A percentile compares a stretch with the other conserved stretches of the same genome.
phyloP scores from a whole-genome alignment of 345 rosid genomes.

The Kandelia obovata region DNA sequence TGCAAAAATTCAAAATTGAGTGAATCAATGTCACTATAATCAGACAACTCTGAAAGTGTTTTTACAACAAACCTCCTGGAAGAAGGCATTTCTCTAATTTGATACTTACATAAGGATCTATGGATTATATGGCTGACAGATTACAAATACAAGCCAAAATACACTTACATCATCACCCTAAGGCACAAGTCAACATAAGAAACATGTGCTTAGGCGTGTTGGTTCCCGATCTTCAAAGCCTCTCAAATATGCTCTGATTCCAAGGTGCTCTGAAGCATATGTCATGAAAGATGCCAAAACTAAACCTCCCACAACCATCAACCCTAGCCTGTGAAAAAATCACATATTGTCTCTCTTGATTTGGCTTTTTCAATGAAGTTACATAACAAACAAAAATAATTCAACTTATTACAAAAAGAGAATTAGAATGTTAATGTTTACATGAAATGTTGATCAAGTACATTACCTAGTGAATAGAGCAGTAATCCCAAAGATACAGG shows the following conservation, averaged over 20 bases:
- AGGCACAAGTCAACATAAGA: constrained; percentile 38
- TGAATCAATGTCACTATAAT: neutral
- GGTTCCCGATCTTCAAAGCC: constrained; percentile 69
- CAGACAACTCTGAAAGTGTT: neutral
- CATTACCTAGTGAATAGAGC: constrained; percentile 74
- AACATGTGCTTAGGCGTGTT: constrained; percentile 43
- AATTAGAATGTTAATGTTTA: neutral
- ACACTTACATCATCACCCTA: constrained; percentile 22
- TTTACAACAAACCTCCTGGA: constrained; percentile 11
- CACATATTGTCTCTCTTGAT: neutral
- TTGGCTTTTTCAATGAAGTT: neutral
- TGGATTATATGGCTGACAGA: constrained; percentile 15
- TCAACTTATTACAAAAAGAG: neutral
- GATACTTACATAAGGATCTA: constrained; percentile 27
- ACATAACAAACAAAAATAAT: neutral
- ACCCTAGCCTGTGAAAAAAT: constrained; percentile 56
- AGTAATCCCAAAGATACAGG: constrained; percentile 68
- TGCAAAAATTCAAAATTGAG: constrained; percentile 11
- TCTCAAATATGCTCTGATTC: constrained; percentile 53
- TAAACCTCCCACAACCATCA: constrained; percentile 79
- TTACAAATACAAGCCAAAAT: constrained; percentile 16
- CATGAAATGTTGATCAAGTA: constrained; percentile 1
- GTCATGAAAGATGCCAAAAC: constrained; percentile 89
- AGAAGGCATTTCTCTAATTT: constrained; percentile 12
- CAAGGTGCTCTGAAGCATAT: constrained; percentile 82